Base-by-base conservation (phyloP, 2,329 filamentous ascomycete species). In the Alternaria arbusti region DNA sequence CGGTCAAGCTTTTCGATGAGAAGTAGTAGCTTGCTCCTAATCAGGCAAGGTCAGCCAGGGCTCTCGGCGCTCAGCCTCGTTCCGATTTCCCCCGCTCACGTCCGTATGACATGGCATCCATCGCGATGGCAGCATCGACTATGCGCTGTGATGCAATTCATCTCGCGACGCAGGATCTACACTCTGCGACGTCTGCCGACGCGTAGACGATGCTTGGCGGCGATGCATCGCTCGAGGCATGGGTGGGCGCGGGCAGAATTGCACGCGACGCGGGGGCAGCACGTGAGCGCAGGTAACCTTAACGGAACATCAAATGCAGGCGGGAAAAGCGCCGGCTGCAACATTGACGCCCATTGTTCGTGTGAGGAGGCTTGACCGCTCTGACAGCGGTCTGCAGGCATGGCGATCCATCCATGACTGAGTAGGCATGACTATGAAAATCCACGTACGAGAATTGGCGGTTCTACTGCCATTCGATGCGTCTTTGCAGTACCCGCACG, bases 11-110 rank as follows among this genome's bases (percentile, higher is more conserved):
- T 47, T 84, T 85, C 54, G 90, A 84, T 54, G 84, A 84, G 40
- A 87, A 87, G 81, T 92, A 94, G 80, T 93, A 94, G 26, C 89
- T 91, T 74, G 86, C 90, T 72, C 90, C 92, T 93, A 69, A 74
- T 78, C 73, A 73, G 71, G 64, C 71, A 70, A 72, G 23, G 59
- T 59, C 46, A 59, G 72, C 74, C 61, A 71, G 70, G 64, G 67
- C 46, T 54, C 32, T 50, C 43, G 45, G 44, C 46, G 49, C 49
- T 11, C 32, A 50, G 26, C 32, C 52, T 61, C 22, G n/a, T 54
- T 59, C 65, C 67, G 64, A 61, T 51, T 61, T 58, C 47, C 43
- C 54, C 67, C 68, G 67, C 54, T 55, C 22, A 44, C 46, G 20
- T 13, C 4, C 2, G 11, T 10, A 5, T 7, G 28, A 25, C 30